Evolutionary conservation across 495 filamentous ascomycete species (phyloP), one percentile per base, ranked within the genome.

Genomic region (Penicillium parvum): DNA sequence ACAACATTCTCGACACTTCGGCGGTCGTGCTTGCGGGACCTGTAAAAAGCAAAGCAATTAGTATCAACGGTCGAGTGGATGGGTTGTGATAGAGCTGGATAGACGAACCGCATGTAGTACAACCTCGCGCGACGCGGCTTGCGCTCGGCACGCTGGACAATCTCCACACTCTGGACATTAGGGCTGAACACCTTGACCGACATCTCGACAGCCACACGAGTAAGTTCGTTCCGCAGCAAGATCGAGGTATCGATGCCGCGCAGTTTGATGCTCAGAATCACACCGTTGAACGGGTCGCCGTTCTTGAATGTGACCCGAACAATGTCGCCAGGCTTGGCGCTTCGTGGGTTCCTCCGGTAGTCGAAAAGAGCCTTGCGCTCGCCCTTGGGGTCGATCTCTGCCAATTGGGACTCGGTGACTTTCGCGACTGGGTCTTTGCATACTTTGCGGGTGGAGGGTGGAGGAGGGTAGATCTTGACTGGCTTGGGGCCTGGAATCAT

Each of bases 181-280:
- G 90, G 90, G 49, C 76, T 83, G 71, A 88, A 97, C 37, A 95
- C 71, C 77, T 97, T 99, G 60, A 83, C 87, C 78, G 88, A 96
- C 88, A 96, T 90, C 79, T 99, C 92, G n/a, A 96, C 89, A 33
- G 88, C 86, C 5, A 92, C 78, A 40, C 84, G 75, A 30, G 81
- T 83, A 40, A 99, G 62, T 50, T 90, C 79, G 55, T 89, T 90
- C 18, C 92, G 75, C 39, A 99, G 72, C 47, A 96, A 64, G 30
- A 97, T 78, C 1, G 82, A 84, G 5, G 88, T 91, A 63, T 99
- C 92, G 17, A 94, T 75, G 47, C 90, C 90, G 5, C 79, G 77
- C 25, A 90, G 73, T 19, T 89, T 82, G 58, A 97, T 91, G 52
- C 82, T 85, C 53, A 99, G 62, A 48, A 83, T 84, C 8, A 94